Evolutionary conservation across 768 basidiomycete species (phyloP), one percentile per base, ranked within the genome.

Genomic region (Strobilomyces dryophilus): DNA sequence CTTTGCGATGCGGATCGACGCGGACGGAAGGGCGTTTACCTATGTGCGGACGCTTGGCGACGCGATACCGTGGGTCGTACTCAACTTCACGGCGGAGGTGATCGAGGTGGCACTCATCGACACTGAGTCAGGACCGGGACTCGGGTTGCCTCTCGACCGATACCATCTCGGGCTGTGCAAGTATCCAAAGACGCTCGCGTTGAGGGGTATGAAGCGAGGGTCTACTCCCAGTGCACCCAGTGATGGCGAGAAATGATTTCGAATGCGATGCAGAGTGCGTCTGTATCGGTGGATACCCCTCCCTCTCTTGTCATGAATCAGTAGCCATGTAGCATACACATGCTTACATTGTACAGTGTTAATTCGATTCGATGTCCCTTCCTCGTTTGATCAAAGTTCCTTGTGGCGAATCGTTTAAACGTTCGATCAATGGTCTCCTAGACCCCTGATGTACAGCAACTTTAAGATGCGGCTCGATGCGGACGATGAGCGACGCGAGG

Each of bases 401-500:
- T n/a, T n/a, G n/a, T n/a, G n/a, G n/a, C n/a, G n/a, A n/a, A n/a
- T n/a, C n/a, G n/a, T n/a, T n/a, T n/a, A n/a, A n/a, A n/a, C n/a
- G n/a, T n/a, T n/a, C 7, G 8, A 6, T 20, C 27, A 85, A n/a
- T n/a, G n/a, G n/a, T n/a, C n/a, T n/a, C n/a, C n/a, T n/a, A n/a
- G n/a, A n/a, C n/a, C n/a, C n/a, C n/a, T n/a, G 84, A 75, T 80
- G 3, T 83, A 82, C 61, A 87, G 88, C 15, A 73, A 77, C 37
- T 90, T 87, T 59, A 59, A 64, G 7, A 74, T 81, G 32, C 63
- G 84, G 5, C 73, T 78, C 9, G 62, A 69, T 1, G 62, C 63
- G 0, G 71, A 87, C 61, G 72, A 79, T 79, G 8, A 73, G 67
- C 0, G 50, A 57, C 4, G 50, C 43, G 1, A 62, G 62, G 4